Base-by-base conservation (phyloP, 352 stramenopile genomes). In the Globisporangium orthogonon region DNA sequence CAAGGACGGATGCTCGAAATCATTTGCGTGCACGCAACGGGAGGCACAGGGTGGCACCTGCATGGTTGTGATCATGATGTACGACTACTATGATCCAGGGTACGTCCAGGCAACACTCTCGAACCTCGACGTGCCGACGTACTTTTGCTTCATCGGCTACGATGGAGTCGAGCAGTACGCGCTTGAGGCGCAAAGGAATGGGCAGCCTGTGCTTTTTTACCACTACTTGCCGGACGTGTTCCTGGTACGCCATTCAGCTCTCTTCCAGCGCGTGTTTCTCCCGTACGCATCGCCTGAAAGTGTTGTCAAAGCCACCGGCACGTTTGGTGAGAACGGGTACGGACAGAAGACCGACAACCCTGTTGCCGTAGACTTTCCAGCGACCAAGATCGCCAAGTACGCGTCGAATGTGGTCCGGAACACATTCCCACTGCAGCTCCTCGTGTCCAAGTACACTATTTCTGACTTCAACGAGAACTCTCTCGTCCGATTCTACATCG, bases 111-210 rank as follows among this genome's bases (percentile, higher is more conserved):
- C 75, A 0, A 56, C 74, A 14, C 43, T 86, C 15, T 56, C 62
- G 15, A 88, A 86, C 64, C 43, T 76, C 13, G 56, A 62, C 10
- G 70, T 88, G 10, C 76, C 76, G 3, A 71, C 78, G 0, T 88
- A 86, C 64, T 85, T 88, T 39, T 88, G 75, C 61, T 88, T 86
- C 49, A 47, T 83, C 23, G 73, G 73, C 0, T 81, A 82, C 41
- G 61, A 53, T 7, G 70, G 53, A 10, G 56, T 78, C 10, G 59
- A 71, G 15, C 31, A 63, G 9, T 84, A 76, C 44, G 73, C 65
- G 4, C 46, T 73, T 10, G 64, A 74, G 1, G 61, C 59, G 37
- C 69, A 73, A 41, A 18, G 44, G 4, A 52, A 57, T 7, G 58
- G 61, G 0, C 28, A 28, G 2, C 61, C 65, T 1, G 72, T 86